These are phyloP conservation scores for Yarrowia bubula DNA, from an alignment of 805 yeast genomes.

Conservation along the genomic window DNA sequence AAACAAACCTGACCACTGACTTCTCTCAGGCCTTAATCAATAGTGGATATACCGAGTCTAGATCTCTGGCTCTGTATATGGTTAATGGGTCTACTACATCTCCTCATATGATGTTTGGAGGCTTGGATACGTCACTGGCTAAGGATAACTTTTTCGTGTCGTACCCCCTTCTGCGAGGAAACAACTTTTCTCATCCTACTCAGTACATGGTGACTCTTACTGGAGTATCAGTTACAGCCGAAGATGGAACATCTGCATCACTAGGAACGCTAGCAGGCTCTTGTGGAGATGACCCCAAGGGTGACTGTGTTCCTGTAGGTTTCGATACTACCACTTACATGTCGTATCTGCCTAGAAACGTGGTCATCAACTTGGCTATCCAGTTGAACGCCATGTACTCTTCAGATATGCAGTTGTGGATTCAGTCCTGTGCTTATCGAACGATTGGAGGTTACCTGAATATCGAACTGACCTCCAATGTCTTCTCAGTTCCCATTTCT, in stretches of 20 bases:
- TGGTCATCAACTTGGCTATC: constrained; percentile 33
- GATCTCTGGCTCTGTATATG: constrained; percentile 13
- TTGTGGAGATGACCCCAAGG: neutral
- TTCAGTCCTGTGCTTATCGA: constrained; percentile 32
- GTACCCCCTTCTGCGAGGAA: constrained; percentile 5
- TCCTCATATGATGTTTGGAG: constrained; percentile 25
- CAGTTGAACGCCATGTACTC: constrained; percentile 34
- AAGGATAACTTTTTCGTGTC: constrained; percentile 23
- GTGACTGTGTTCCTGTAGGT: constrained; percentile 30
- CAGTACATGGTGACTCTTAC: constrained; percentile 21
- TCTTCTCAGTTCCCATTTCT: constrained; percentile 31
- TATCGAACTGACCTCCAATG: constrained; percentile 30
- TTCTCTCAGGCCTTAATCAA: neutral
- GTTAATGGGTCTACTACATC: constrained; percentile 17
- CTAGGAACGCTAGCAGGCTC: neutral
- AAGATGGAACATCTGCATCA: constrained; percentile 3
- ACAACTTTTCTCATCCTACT: constrained; percentile 19
- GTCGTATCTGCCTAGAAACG: constrained; percentile 32
- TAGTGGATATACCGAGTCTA: constrained; percentile 15
- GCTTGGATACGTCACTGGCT: constrained; percentile 12
- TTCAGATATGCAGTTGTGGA: constrained; percentile 30
- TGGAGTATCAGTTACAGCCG: constrained; percentile 7
- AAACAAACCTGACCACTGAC: neutral
- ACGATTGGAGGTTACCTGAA: constrained; percentile 30
- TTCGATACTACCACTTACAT: constrained; percentile 31